phyloP scores from a whole-genome alignment of 192 early-diverging fungal species.

The Umbelopsis ramanniana region DNA sequence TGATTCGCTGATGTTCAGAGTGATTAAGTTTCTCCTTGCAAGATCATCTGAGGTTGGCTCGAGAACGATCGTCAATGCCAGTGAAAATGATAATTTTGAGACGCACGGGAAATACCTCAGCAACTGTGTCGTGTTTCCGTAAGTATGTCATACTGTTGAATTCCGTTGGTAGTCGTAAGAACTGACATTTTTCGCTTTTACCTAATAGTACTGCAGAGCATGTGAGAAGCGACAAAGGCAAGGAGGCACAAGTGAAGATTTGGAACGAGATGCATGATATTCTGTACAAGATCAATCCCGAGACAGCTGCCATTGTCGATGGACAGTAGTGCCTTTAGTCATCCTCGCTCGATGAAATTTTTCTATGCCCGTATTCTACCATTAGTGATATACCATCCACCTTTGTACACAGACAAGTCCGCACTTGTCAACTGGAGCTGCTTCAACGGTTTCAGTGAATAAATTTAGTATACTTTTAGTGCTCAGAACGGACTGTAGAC shows the following conservation, averaged over 20 bases:
- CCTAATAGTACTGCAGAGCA: background rate
- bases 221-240: background rate
- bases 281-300: background rate
- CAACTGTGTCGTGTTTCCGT: background rate
- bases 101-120: constrained; percentile 11
- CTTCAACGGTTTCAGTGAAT: too few relatives aligned
- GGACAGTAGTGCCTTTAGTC: background rate
- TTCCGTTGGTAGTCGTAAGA: background rate
- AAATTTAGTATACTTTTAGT: too few relatives aligned
- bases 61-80: background rate
- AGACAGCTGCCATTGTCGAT: background rate
- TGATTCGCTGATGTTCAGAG: background rate
- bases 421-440: too few relatives aligned
- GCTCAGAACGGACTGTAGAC: too few relatives aligned
- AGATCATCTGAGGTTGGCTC: background rate
- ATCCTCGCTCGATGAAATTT: too few relatives aligned
- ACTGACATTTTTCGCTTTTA: too few relatives aligned
- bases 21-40: background rate
- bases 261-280: background rate
- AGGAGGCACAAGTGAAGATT: background rate
- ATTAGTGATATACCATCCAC: too few relatives aligned
- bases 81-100: constrained; percentile 7
- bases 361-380: too few relatives aligned
- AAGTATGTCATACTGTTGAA: background rate
- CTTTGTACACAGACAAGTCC: too few relatives aligned